Evolutionary conservation across 2,329 filamentous ascomycete species (phyloP), one percentile per base, ranked within the genome.

Genomic region (Grosmannia serpens): DNA sequence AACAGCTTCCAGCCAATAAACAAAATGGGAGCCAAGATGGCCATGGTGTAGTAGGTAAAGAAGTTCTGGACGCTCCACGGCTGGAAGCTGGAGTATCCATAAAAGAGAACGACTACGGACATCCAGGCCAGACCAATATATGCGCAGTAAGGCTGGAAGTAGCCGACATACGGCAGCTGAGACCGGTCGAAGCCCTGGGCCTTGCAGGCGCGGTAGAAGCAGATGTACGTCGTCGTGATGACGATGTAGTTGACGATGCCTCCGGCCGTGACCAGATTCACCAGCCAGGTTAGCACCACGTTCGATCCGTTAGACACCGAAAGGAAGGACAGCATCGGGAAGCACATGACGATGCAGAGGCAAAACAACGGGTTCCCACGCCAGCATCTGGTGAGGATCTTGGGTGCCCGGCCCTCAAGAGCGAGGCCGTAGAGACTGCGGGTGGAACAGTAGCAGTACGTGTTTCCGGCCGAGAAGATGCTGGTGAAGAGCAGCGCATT

Each of bases 1-100:
- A 83, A 24, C 1, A 87, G 9, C 71, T 88, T 89, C 82, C 83
- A 89, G 64, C 74, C 74, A 24, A 77, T 56, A 66, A 79, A 86
- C 31, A 83, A 70, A 41, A 81, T 66, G 9, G 77, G 75, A 0
- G 77, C 76, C 27, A 84, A 67, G 17, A 83, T 69, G 60, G 79
- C 71, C 78, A 83, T 82, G 31, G 77, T 78, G 69, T 84, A 84
- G 71, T 80, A 79, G 22, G 74, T 70, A 68, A 79, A 73, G 66
- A 80, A 78, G 41, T 65, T 72, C 4, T 75, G 69, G 22, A 75
- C 71, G 27, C 70, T 68, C 76, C 82, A 85, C 0, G 65, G 65
- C 17, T 60, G 60, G 66, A 81, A 81, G 0, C 75, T 70, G 5
- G 72, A 71, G 68, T 85, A 86, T 26, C 83, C 82, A 65, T 82